Percentiles rank a stretch among this genome's conserved stretches.
phyloP scores from a whole-genome alignment of 2,329 filamentous ascomycete species.

The Pestalotiopsis fici region DNA sequence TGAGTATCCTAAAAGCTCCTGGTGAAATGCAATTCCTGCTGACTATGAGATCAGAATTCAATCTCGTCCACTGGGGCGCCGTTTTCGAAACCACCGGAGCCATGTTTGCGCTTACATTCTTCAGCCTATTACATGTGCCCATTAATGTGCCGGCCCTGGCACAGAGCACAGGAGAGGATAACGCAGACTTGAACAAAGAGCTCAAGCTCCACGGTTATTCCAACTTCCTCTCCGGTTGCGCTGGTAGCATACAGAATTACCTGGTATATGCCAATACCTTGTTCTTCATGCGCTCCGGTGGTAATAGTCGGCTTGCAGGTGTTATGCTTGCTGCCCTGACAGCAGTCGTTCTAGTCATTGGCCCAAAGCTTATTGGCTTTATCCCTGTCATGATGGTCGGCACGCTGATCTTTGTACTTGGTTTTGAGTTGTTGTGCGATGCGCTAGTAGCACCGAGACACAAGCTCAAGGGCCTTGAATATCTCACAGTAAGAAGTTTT shows the following conservation, averaged over 20 bases:
- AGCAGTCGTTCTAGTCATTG: conserved; percentile 78
- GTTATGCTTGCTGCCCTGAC: conserved; percentile 82
- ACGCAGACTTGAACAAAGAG: conserved; percentile 87
- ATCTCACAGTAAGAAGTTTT: conserved; percentile 68
- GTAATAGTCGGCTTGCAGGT: conserved; percentile 82
- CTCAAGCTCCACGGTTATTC: conserved; percentile 91
- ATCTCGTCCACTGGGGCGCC: conserved; percentile 79
- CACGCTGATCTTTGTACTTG: conserved; percentile 90
- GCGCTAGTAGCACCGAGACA: conserved; percentile 87
- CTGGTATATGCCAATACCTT: conserved; percentile 96
- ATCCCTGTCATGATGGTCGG: conserved; percentile 98
- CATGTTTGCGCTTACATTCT: conserved; percentile 97
- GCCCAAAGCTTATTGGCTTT: conserved; percentile 85
- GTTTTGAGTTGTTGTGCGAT: conserved; percentile 88
- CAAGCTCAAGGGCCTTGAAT: conserved; percentile 84
- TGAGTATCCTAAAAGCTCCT: conserved; percentile 44
- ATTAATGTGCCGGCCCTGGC: conserved; percentile 97
- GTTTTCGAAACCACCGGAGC: conserved; percentile 84
- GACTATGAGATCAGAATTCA: conserved; percentile 61
- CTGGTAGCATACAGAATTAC: conserved; percentile 94
- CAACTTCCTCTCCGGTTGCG: conserved; percentile 83
- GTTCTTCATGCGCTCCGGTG: conserved; percentile 93
- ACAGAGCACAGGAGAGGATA: conserved; percentile 87
- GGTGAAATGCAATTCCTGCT: conserved; percentile 16
- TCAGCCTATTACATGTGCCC: conserved; percentile 93